Evolutionary conservation across 495 filamentous ascomycete species (phyloP), one percentile per base, ranked within the genome.

Genomic region (Podospora pseudocomata): DNA sequence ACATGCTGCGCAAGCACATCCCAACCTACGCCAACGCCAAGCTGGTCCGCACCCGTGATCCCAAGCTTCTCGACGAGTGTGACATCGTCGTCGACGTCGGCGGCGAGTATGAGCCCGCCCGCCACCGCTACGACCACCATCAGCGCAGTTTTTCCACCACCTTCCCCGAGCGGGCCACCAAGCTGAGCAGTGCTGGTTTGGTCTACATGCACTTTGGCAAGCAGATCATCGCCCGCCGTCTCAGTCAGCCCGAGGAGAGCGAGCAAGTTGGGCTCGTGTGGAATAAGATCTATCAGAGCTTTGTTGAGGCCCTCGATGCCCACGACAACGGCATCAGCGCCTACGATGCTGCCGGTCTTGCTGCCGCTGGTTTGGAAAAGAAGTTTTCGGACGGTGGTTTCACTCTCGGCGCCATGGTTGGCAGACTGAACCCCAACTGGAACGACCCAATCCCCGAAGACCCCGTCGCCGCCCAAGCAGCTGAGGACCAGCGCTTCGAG

Each of bases 21-120:
- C 96, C 95, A 30, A 82, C 87, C 26, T 99, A 97, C 84, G 74
- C 84, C 56, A 76, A 83, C 70, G 90, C 91, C 13, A 76, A 84
- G n/a, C 90, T 99, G 3, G 79, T 96, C 34, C 92, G 95, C 64
- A 95, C 93, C 44, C 91, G 95, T 66, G 93, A 98, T 78, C 90
- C 92, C 5, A 84, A 86, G 15, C 77, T 89, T 15, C 91, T 99
- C 30, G 83, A 86, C 23, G 86, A 85, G 66, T 99, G 95, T 83
- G 90, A 97, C 81, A 96, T 91, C 49, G 93, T 99, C 65, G 96
- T 98, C 59, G 95, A 99, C 74, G 95, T 98, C 7, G 91, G 93
- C 74, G 93, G 93, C 67, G 90, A 93, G 79, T 97, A 98, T 80
- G 88, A 96, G 72, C 76, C 92, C 32, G 71, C 84, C 26, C 78